These are phyloP conservation scores for Baudoinia panamericana DNA, from an alignment of 495 filamentous ascomycete species.

Conservation along the genomic window DNA sequence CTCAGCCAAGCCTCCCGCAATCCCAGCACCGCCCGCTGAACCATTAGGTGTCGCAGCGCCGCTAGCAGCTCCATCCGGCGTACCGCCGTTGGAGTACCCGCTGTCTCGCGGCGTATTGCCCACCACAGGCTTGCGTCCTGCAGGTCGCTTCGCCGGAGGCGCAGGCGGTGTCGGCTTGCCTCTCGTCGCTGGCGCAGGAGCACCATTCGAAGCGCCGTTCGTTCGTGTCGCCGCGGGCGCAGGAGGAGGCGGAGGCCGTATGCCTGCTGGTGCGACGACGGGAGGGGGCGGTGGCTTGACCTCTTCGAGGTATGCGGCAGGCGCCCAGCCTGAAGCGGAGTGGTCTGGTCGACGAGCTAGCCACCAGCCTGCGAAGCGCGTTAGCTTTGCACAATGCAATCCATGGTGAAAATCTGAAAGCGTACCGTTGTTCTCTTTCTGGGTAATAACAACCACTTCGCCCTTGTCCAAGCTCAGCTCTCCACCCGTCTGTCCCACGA, in stretches of 20 bases:
- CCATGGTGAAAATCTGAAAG: conserved; percentile 6
- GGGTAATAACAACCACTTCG: conserved; percentile 70
- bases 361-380: conserved; percentile 66
- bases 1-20: conserved; percentile 77
- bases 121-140: conserved; percentile 46
- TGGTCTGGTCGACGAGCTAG: conserved; percentile 56
- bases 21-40: conserved; percentile 37
- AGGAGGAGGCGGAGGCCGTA: conserved; percentile 36
- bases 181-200: conserved; percentile 35
- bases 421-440: conserved; percentile 86
- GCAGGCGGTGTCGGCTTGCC: conserved; percentile 65
- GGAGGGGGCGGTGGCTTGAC: conserved; percentile 35
- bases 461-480: conserved; percentile 65
- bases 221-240: conserved; percentile 37
- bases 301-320: conserved; percentile 85
- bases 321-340: conserved; percentile 73
- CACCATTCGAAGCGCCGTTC: conserved; percentile 40
- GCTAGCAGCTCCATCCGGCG: conserved; percentile 45
- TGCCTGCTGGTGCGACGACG: too few relatives aligned
- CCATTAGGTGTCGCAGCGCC: conserved; percentile 53
- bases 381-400: neutral
- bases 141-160: conserved; percentile 79
- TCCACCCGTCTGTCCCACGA: conserved; percentile 60
- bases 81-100: conserved; percentile 39
- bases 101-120: conserved; percentile 37